phyloP scores from a whole-genome alignment of 2,329 filamentous ascomycete species.

The Stromatinia cepivora region DNA sequence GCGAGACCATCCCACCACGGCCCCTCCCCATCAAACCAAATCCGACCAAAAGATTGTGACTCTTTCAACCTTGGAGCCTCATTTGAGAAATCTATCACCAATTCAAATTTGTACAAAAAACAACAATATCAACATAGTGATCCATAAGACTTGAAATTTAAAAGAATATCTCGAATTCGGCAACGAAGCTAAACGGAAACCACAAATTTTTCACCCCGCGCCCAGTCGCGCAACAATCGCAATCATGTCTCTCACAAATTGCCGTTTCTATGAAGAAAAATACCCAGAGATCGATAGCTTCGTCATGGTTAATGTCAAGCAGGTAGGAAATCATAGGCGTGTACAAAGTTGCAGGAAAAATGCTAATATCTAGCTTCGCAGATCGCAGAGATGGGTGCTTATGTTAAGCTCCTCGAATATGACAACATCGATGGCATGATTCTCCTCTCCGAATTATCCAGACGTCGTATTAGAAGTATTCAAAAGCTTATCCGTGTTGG shows the following conservation, averaged over 20 bases:
- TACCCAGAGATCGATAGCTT: constrained; percentile 98
- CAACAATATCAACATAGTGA: neutral
- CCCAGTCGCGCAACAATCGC: constrained; percentile 45
- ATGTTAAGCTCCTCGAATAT: constrained; percentile 99
- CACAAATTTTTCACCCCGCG: constrained; percentile 25
- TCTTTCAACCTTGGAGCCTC: constrained; percentile 12
- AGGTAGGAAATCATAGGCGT: constrained; percentile 56
- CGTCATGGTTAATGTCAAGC: constrained; percentile 99
- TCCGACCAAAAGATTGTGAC: constrained; percentile 19
- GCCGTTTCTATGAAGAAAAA: constrained; percentile 96
- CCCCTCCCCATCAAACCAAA: constrained; percentile 21
- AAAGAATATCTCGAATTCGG: neutral
- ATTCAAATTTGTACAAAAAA: constrained; percentile 21
- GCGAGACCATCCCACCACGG: constrained; percentile 23
- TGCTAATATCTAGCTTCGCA: constrained; percentile 42
- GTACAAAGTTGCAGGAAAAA: neutral
- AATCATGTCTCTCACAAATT: constrained; percentile 93
- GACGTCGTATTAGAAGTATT: constrained; percentile 97
- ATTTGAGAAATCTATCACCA: constrained; percentile 18
- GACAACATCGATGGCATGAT: constrained; percentile 99
- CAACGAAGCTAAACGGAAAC: constrained; percentile 20
- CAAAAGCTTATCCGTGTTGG: constrained; percentile 99
- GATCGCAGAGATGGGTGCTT: constrained; percentile 99
- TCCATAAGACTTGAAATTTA: no score
- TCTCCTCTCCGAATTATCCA: constrained; percentile 91